Base-by-base conservation (phyloP, 768 basidiomycete species). In the Kwoniella pini region DNA sequence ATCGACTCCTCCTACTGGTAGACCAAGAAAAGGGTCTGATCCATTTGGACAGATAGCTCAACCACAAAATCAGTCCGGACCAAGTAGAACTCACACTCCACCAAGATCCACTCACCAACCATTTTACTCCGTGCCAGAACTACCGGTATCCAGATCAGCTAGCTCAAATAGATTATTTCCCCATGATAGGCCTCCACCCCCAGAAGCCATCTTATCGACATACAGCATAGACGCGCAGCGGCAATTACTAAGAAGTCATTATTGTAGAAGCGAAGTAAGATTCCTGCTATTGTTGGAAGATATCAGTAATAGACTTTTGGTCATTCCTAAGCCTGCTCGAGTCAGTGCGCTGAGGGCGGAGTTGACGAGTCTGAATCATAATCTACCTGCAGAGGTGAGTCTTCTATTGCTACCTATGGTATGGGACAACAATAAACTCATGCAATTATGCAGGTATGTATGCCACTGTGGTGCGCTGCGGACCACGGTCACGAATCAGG, bases 331-430 rank as follows among this genome's bases (percentile, higher is more conserved):
- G 72, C 92, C 89, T 44, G 96, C 96, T 12, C 86, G 95, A 38
- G 88, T 98, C 40, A 95, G 92, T 77, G 94, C 96, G n/a, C 81
- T 99, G 44, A 83, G 96, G 74, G 96, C 96, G 30, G 96, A 98
- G 76, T 80, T 99, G 69, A 99, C 96, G 4, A 87, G 88, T 17
- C 81, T 99, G 54, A 99, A 99, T 72, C 95, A 99, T 74, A 90
- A 89, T 75, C 84, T 99, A 28, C 96, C 96, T 13, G 91, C 96
- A 2, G 96, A 98, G 83, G 94, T 91, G 79, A 75, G 77, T 73
- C 15, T 4, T 26, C n/a, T 22, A 13, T 31, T 15, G 11, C n/a
- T 42, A 36, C 33, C 7, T 13, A 19, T 19, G 40, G 46, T 48
- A 28, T n/a, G n/a, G n/a, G n/a, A n/a, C n/a, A n/a, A n/a, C n/a